Conservation (phyloP, 148 eudicot species). For the Gaultheria prostrata region DNA sequence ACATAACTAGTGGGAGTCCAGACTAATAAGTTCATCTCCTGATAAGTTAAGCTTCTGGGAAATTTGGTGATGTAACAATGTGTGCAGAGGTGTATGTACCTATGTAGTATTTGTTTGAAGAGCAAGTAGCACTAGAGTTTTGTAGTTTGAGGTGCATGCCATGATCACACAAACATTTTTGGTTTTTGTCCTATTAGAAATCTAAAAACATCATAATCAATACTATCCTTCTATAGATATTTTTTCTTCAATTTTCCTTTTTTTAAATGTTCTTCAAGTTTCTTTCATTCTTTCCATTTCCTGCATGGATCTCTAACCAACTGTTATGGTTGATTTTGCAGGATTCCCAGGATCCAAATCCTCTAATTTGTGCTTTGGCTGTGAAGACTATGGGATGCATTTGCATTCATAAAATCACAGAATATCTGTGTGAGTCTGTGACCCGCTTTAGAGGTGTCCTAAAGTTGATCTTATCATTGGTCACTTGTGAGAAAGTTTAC, state of each 20-base stretch:
- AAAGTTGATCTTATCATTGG: slow-evolving; percentile 64
- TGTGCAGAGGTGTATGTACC: background rate
- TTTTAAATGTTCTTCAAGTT: too few species aligned
- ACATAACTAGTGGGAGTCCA: background rate
- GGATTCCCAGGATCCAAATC: slow-evolving; percentile 99
- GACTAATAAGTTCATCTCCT: background rate
- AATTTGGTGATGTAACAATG: background rate
- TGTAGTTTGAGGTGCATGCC: background rate
- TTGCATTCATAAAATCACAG: slow-evolving; percentile 96
- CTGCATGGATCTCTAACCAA: background rate
- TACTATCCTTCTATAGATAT: background rate
- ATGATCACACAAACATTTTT: background rate
- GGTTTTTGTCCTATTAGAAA: background rate
- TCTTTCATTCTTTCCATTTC: background rate
- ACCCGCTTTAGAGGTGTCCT: slow-evolving; percentile 97
- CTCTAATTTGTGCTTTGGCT: slow-evolving; percentile 93
- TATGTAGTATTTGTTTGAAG: background rate
- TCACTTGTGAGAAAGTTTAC: too few species aligned
- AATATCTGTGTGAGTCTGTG: slow-evolving; percentile 94
- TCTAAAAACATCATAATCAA: background rate
- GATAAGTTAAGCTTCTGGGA: background rate
- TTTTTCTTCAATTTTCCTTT: background rate
- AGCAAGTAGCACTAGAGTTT: background rate
- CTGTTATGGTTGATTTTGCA: slow-evolving; percentile 29
- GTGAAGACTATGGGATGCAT: slow-evolving; percentile 99